These are phyloP conservation scores for Apiospora arundinis DNA, from an alignment of 2,329 filamentous ascomycete genomes.

Conservation along the genomic window DNA sequence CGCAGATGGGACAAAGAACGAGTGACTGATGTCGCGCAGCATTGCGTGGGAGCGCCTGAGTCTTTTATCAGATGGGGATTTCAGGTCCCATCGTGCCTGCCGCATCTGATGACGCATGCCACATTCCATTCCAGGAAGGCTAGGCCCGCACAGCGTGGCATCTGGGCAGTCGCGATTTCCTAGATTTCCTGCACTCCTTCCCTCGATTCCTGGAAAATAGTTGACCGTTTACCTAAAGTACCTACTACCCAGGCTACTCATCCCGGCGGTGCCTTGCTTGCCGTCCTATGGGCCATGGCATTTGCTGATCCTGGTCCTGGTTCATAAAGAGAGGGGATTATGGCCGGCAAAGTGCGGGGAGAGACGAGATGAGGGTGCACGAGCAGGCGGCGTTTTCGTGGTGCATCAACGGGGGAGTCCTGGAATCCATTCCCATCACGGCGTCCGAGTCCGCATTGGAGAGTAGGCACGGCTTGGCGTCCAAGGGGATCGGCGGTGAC, in stretches of 20 bases:
- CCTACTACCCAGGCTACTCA: too few relatives aligned
- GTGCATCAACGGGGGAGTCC: not conserved
- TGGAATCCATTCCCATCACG: conserved; percentile 4
- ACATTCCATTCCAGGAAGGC: conserved; percentile 15
- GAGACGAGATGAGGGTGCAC: not conserved
- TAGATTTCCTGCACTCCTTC: not conserved
- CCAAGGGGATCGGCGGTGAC: not conserved
- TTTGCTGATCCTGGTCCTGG: not conserved
- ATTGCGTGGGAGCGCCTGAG: not conserved
- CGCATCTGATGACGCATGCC: not conserved
- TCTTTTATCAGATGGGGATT: not conserved
- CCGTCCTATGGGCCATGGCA: not conserved
- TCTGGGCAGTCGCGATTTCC: not conserved
- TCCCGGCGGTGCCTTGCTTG: not conserved
- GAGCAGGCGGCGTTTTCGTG: not conserved
- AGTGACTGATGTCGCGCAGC: not conserved
- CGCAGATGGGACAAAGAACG: not conserved
- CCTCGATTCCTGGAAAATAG: conserved; percentile 13
- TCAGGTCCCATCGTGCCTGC: not conserved
- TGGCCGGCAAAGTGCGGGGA: not conserved
- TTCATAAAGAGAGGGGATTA: not conserved
- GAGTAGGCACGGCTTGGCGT: conserved; percentile 2
- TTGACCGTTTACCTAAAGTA: not conserved
- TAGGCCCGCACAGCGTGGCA: not conserved
- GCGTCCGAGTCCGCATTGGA: conserved; percentile 5